Conservation (phyloP, 2,329 filamentous ascomycete species). For the Penicillium thymicola region DNA sequence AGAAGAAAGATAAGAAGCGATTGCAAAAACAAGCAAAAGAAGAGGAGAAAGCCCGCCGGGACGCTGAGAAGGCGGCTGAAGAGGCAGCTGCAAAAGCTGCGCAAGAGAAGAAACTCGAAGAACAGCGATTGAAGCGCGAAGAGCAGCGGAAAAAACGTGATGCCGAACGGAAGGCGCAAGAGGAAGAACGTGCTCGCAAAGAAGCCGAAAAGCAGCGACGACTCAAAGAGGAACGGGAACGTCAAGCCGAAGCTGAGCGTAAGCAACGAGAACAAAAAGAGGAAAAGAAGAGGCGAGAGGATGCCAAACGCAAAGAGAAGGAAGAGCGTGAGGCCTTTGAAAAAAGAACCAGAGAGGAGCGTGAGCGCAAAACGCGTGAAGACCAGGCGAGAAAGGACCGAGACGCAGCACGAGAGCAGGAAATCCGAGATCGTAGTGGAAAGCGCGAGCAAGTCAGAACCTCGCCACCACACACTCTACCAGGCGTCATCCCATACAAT, state of each 20-base stretch:
- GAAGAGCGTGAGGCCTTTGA: conserved; percentile 61
- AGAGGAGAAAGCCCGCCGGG: conserved; percentile 84
- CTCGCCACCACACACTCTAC: conserved; percentile 57
- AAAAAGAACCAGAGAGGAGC: conserved; percentile 61
- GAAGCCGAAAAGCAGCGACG: conserved; percentile 80
- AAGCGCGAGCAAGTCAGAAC: conserved; percentile 46
- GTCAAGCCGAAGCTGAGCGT: conserved; percentile 79
- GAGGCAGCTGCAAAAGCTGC: conserved; percentile 72
- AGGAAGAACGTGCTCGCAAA: conserved; percentile 80
- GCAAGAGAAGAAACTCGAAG: conserved; percentile 75
- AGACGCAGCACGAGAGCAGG: conserved; percentile 49
- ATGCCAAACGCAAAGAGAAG: conserved; percentile 73
- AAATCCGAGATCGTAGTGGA: conserved; percentile 41
- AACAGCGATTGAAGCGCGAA: conserved; percentile 77
- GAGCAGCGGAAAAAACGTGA: conserved; percentile 91
- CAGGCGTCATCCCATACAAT: conserved; percentile 53
- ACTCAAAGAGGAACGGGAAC: conserved; percentile 78
- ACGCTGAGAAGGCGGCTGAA: conserved; percentile 85
- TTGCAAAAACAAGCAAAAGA: conserved; percentile 83
- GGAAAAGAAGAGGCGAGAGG: conserved; percentile 73
- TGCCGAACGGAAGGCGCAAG: conserved; percentile 81
- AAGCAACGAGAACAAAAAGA: conserved; percentile 78
- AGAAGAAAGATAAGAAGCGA: conserved; percentile 89
- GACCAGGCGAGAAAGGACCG: conserved; percentile 56
- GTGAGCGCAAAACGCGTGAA: conserved; percentile 53